Base-by-base conservation (phyloP, 208 protist species). In the Leishmania amazonensis region DNA sequence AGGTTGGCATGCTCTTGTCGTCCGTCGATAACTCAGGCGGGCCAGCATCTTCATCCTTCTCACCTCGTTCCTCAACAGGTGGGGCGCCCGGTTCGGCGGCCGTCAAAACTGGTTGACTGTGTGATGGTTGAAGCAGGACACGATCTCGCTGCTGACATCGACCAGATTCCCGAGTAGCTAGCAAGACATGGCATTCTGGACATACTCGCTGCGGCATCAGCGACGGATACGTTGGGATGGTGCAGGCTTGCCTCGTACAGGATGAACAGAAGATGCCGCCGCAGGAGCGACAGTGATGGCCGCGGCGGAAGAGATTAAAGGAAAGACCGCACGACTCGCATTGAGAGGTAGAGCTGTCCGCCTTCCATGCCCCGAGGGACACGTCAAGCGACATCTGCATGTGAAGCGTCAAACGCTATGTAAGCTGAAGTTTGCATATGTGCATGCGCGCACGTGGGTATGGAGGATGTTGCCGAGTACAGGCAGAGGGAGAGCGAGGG, bases 151-250 rank as follows among this genome's bases (percentile, higher is more conserved):
- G 73, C 72, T 77, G 79, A 4, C 47, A 64, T 28, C 72, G 57
- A 49, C 79, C 72, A 31, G 47, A 47, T 40, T 77, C 72, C 11
- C 79, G 79, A 31, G 72, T 7, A 24, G 73, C 49, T 7, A 83
- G 79, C 0, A 83, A 19, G 5, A 28, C 4, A 38, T 75, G 75
- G 67, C 88, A 94, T 31, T 71, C 81, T 4, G 38, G 71, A 75
- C 91, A 94, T 75, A 94, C 77, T 31, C 91, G 88, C 75, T 91
- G 88, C 11, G 82, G 83, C 24, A 89, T 85, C 1, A 57, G 51
- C 15, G 76, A 71, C 11, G 76, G 53, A 13, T 91, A 75, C 7
- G 77, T 70, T 0, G 83, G 84, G 28, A 92, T 80, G 28, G 64
- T 35, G 24, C 78, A 51, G 42, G 75, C 86, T 11, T 80, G 76